Percentiles rank a stretch among this genome's conserved stretches.
phyloP scores from a whole-genome alignment of 2,329 filamentous ascomycete species.

The Alternaria ethzedia region DNA sequence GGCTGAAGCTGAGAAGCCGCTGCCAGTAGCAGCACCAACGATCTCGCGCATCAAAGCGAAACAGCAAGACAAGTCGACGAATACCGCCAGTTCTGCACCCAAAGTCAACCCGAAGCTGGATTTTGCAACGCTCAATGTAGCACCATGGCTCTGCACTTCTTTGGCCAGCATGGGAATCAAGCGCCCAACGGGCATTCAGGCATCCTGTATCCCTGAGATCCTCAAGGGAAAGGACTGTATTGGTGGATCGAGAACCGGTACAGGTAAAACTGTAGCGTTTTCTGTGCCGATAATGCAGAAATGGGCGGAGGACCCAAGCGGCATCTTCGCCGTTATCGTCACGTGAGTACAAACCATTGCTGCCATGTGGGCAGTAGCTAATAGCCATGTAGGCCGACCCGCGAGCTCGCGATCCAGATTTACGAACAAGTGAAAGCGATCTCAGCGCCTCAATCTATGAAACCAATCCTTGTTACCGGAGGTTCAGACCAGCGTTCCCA shows the following conservation, averaged over 20 bases:
- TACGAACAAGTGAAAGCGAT: constrained; percentile 96
- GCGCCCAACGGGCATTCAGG: constrained; percentile 90
- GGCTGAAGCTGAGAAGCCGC: constrained; percentile 8
- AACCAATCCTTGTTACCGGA: constrained; percentile 87
- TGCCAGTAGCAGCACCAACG: constrained; percentile 21
- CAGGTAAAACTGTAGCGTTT: constrained; percentile 96
- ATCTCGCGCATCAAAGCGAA: constrained; percentile 47
- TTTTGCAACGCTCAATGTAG: constrained; percentile 75
- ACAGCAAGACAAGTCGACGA: constrained; percentile 16
- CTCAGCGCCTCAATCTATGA: constrained; percentile 84
- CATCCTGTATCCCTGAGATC: constrained; percentile 90
- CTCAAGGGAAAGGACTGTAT: constrained; percentile 89
- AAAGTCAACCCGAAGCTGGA: constrained; percentile 5
- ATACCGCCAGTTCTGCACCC: not conserved
- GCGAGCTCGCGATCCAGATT: constrained; percentile 93
- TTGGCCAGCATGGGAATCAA: constrained; percentile 80
- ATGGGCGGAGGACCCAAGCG: constrained; percentile 90
- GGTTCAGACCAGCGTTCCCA: constrained; percentile 92
- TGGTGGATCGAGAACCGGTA: constrained; percentile 91
- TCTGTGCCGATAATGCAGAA: constrained; percentile 91
- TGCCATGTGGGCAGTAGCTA: not conserved
- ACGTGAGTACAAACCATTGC: constrained; percentile 69
- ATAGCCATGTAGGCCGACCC: constrained; percentile 38
- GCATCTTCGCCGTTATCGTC: constrained; percentile 86
- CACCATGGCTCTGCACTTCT: constrained; percentile 85